Base-by-base conservation (phyloP, 352 stramenopile genomes). In the Pythium rishiriense region DNA sequence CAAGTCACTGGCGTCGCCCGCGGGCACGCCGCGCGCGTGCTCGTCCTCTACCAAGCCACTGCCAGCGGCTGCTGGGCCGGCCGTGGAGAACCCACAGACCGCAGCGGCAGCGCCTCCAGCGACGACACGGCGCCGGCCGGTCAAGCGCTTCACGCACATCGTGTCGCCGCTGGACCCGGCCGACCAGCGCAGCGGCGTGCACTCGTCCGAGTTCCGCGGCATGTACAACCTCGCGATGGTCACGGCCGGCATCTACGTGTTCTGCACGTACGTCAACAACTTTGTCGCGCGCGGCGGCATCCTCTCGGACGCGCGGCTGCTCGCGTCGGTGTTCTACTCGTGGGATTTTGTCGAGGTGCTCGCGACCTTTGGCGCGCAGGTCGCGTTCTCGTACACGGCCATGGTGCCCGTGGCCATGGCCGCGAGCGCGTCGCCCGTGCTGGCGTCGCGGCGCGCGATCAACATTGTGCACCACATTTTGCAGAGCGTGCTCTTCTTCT, bases 191-290 rank as follows among this genome's bases (percentile, higher is more conserved):
- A 87, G 78, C 1, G 77, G 73, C n/a, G 79, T 93, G 31, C 79
- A 91, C 74, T 80, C 72, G 67, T 90, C 79, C 69, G 80, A 91
- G 62, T 93, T 93, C 53, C 79, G 81, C 19, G 81, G 81, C 5
- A 76, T 90, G 59, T 93, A 90, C 80, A 90, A 93, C 68, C 54
- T 93, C 25, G 80, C 81, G 26, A 82, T 90, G 64, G 77, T 93
- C 59, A 61, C 75, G 12, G 78, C 76, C 24, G 75, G 59, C 48
- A 66, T 93, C 31, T 93, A 90, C 78, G 76, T 79, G 22, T 72
- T 90, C 53, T 83, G 68, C 45, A 79, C 81, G 45, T 74, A 78
- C 45, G 73, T 88, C 39, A 78, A 68, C 29, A 90, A 91, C 42
- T 42, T 88, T 48, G 56, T 80, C 8, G 72, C 71, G 31, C 72